Evolutionary conservation across 163 green algal species (phyloP), one percentile per base, ranked within the genome.

Genomic region (Volvox carteri): DNA sequence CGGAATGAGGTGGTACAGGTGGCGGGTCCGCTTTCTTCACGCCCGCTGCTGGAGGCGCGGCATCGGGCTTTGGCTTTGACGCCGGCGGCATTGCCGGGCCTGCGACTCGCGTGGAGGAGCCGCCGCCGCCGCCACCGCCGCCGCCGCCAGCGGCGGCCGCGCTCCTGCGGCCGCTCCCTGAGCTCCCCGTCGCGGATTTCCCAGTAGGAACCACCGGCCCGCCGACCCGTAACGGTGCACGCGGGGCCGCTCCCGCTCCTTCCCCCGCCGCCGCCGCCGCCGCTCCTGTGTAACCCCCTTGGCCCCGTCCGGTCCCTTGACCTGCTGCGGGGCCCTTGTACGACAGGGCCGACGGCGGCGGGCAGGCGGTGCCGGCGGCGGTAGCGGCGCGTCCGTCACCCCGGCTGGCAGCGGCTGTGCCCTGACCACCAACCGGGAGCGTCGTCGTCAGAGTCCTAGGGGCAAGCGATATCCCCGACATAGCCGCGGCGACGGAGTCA

Each of bases 401-500:
- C n/a, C n/a, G n/a, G n/a, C n/a, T n/a, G n/a, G n/a, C n/a, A n/a
- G n/a, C n/a, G n/a, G n/a, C n/a, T n/a, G 35, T 3, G 18, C 35
- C 62, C 62, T 44, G 62, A 21, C 62, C 28, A 4, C 18, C 33
- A 58, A 6, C 39, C 70, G 33, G 16, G 54, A 16, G 33, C 41
- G 33, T 3, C 70, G 16, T 21, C 60, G 42, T 14, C 37, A 35
- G 44, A 16, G 54, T 75, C 65, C 33, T 75, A 1, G n/a, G 65
- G 76, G 21, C 1, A 6, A 3, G 78, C 54, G 37, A 18, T 39
- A 88, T 81, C 0, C 68, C 83, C 35, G 68, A 73, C 48, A 88
- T 35, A 35, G 83, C 83, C 23, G 83, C 83, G 1, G 68, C 83
- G 35, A 88, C 67, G 4, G 68, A 19, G 11, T 87, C 80, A n/a